These are phyloP conservation scores for Phialocephala subalpina DNA, from an alignment of 2,329 filamentous ascomycete species.

Conservation along the genomic window DNA sequence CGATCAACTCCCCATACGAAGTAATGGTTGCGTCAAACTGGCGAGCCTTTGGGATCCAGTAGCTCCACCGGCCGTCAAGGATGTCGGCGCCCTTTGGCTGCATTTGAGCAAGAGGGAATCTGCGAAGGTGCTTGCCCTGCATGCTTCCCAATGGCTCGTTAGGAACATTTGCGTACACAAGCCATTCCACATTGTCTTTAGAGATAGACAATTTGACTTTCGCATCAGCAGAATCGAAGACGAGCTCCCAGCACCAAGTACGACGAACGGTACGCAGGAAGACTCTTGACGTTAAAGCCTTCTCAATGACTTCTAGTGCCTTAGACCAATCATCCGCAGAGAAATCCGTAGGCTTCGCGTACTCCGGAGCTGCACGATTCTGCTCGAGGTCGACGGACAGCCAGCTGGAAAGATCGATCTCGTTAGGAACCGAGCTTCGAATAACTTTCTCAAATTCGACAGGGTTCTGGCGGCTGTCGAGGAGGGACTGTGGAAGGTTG, in stretches of 20 bases:
- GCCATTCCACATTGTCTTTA: constrained; percentile 50
- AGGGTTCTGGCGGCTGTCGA: constrained; percentile 46
- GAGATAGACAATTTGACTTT: constrained; percentile 50
- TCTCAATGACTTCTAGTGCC: constrained; percentile 44
- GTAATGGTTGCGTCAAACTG: constrained; percentile 46
- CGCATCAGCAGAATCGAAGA: constrained; percentile 49
- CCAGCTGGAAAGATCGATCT: constrained; percentile 42
- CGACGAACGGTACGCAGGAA: constrained; percentile 45
- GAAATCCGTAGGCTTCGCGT: constrained; percentile 32
- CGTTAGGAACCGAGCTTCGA: constrained; percentile 51
- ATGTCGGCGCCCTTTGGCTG: constrained; percentile 43
- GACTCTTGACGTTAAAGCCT: constrained; percentile 45
- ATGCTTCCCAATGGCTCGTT: constrained; percentile 43
- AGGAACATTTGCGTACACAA: constrained; percentile 52
- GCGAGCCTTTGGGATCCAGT: constrained; percentile 50
- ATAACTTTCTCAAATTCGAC: constrained; percentile 53
- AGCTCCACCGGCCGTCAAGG: constrained; percentile 52
- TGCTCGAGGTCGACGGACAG: constrained; percentile 4
- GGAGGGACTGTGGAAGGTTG: constrained; percentile 3
- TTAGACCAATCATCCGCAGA: constrained; percentile 36
- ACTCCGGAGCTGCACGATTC: constrained; percentile 26
- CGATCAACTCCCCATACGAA: constrained; percentile 42
- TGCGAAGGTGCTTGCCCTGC: constrained; percentile 49
- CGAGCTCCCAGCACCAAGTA: constrained; percentile 50
- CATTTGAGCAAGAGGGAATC: constrained; percentile 57